Evolutionary conservation across 169 alveolate genomes (phyloP).

Genomic region (Cryptosporidium baileyi): DNA sequence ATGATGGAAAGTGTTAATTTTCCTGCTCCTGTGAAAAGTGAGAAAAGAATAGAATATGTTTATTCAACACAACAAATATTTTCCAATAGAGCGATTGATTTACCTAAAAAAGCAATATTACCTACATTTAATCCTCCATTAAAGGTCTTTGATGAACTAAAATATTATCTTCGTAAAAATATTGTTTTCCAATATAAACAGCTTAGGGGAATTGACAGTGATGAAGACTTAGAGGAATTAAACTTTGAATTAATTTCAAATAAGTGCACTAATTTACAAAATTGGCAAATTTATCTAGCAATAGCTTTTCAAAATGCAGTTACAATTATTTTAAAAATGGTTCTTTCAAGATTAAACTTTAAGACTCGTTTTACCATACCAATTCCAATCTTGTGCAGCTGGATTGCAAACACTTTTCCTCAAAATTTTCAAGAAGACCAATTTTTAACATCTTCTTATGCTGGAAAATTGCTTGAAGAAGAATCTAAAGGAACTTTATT

Average conservation of each 20-base stretch:
- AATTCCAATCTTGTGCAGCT: background rate
- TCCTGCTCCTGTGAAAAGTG: constrained; percentile 26
- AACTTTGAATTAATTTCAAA: background rate
- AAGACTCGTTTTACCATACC: background rate
- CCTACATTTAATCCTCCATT: constrained; percentile 48
- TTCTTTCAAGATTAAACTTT: constrained; percentile 19
- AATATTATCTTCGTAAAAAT: constrained; percentile 19
- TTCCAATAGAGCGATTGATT: constrained; percentile 47
- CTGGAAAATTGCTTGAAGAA: constrained; percentile 5
- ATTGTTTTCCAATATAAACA: background rate
- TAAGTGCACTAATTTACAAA: constrained; percentile 7
- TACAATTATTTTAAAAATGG: constrained; percentile 6
- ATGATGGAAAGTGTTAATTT: constrained; percentile 43
- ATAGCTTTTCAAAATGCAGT: constrained; percentile 57
- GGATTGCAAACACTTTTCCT: constrained; percentile 9
- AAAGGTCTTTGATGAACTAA: constrained; percentile 20
- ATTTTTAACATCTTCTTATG: background rate
- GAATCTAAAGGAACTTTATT: background rate
- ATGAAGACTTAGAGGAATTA: background rate
- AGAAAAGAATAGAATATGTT: constrained; percentile 39
- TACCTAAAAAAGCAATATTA: constrained; percentile 12
- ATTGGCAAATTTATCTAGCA: constrained; percentile 27
- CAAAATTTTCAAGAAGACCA: background rate
- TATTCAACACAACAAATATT: constrained; percentile 19
- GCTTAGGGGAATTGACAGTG: background rate